Evolutionary conservation across 2,329 filamentous ascomycete species (phyloP).

Genomic region (Colletotrichum navitas): DNA sequence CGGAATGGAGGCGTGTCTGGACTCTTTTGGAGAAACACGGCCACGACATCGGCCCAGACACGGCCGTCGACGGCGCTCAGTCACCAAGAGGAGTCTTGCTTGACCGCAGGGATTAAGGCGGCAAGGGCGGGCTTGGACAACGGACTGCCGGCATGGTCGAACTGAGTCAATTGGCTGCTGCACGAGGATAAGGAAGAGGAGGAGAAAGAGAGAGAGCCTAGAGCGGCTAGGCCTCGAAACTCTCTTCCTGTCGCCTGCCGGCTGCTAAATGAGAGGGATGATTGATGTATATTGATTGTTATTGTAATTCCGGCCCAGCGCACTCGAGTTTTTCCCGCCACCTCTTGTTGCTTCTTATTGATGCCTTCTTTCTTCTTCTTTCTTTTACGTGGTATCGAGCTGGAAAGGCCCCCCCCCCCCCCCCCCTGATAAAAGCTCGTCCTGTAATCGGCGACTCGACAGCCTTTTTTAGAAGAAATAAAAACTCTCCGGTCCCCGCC

Average conservation of each 20-base stretch:
- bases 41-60: neutral
- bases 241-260: neutral
- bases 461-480: neutral
- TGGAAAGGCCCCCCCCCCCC: too few relatives aligned
- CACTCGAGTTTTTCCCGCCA: neutral
- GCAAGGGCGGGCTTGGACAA: neutral
- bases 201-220: neutral
- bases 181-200: neutral
- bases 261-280: slow-evolving; percentile 10
- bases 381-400: too few relatives aligned
- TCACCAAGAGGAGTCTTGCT: neutral
- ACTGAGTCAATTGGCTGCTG: slow-evolving; percentile 24
- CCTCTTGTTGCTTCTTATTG: neutral
- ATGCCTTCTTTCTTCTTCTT: neutral
- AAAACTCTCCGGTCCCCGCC: slow-evolving; percentile 4
- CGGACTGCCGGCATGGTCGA: neutral
- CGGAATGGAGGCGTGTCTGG: neutral
- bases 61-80: neutral
- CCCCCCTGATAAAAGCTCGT: neutral
- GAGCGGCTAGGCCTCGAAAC: slow-evolving; percentile 14
- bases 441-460: neutral
- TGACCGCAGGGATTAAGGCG: slow-evolving; percentile 24
- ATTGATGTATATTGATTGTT: neutral
- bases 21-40: neutral
- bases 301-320: neutral